A percentile compares a stretch with the other conserved stretches of the same genome.
Evolutionary conservation across 2,329 filamentous ascomycete species (phyloP).

Genomic region (Aspergillus quadricinctus): DNA sequence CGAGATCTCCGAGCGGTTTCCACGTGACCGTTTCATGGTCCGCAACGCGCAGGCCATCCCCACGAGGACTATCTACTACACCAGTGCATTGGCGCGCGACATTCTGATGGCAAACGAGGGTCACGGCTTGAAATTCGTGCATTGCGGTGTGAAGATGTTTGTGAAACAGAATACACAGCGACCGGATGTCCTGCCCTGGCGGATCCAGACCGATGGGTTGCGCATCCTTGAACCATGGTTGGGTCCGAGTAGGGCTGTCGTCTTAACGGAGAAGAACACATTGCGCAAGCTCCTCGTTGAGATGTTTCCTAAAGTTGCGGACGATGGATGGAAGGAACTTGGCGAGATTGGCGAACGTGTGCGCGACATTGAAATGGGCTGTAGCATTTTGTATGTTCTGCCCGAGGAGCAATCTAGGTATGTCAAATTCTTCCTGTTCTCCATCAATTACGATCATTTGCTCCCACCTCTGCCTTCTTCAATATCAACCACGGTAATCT

Average conservation of each 20-base stretch:
- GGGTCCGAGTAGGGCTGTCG: slow-evolving; percentile 69
- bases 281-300: slow-evolving; percentile 80
- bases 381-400: slow-evolving; percentile 82
- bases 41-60: slow-evolving; percentile 85
- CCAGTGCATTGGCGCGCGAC: slow-evolving; percentile 74
- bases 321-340: slow-evolving; percentile 68
- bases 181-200: slow-evolving; percentile 80
- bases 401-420: slow-evolving; percentile 59
- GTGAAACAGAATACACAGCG: slow-evolving; percentile 94
- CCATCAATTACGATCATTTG: slow-evolving; percentile 33
- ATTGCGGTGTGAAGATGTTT: slow-evolving; percentile 97
- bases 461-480: slow-evolving; percentile 52
- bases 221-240: slow-evolving; percentile 89
- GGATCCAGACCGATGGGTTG: slow-evolving; percentile 92
- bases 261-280: slow-evolving; percentile 71
- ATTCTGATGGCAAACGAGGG: slow-evolving; percentile 86
- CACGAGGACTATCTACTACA: slow-evolving; percentile 96
- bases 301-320: slow-evolving; percentile 89
- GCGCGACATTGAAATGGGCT: slow-evolving; percentile 77
- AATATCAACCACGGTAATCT: slow-evolving; percentile 61
- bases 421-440: slow-evolving; percentile 10
- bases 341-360: slow-evolving; percentile 85
- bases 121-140: slow-evolving; percentile 88
- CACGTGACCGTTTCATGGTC: slow-evolving; percentile 88
- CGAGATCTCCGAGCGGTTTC: slow-evolving; percentile 76